A percentile compares a stretch with the other conserved stretches of the same genome.
phyloP scores from a whole-genome alignment of 2,329 filamentous ascomycete species.

The Chrysosporium keratinophilum region DNA sequence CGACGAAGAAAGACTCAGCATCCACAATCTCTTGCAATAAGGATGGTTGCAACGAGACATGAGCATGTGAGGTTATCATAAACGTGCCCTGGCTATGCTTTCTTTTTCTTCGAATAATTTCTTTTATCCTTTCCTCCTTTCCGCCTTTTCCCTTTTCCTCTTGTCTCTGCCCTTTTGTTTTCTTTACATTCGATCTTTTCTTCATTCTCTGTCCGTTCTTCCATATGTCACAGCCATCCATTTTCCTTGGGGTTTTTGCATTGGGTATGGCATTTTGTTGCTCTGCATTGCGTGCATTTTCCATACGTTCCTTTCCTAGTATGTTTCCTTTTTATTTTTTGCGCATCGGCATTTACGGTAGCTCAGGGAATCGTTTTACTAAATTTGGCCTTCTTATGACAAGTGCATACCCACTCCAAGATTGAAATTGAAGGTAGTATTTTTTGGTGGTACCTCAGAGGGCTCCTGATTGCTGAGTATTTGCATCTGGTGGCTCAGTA shows the following conservation, averaged over 20 bases:
- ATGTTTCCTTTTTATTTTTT: not conserved
- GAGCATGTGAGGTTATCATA: not conserved
- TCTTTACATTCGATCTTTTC: not conserved
- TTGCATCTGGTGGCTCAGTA: no score
- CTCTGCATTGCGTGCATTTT: slow-evolving; percentile 4
- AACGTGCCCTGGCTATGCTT: not conserved
- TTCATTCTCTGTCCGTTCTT: not conserved
- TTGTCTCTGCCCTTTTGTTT: not conserved
- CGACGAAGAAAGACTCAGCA: slow-evolving; percentile 18
- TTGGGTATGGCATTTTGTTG: slow-evolving; percentile 1
- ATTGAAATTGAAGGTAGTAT: no score
- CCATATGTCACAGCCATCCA: not conserved
- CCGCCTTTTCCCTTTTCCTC: not conserved
- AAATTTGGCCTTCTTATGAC: no score
- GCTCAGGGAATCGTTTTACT: not conserved
- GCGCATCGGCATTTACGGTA: slow-evolving; percentile 4
- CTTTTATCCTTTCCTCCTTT: not conserved
- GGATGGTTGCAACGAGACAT: not conserved
- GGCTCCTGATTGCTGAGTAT: no score
- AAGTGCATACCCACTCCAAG: no score
- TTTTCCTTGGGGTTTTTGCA: not conserved
- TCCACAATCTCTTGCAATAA: slow-evolving; percentile 15
- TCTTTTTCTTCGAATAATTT: not conserved
- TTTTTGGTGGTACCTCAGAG: no score
- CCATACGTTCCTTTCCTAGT: not conserved